Evolutionary conservation across 2,329 filamentous ascomycete species (phyloP), one percentile per base, ranked within the genome.

Genomic region (Torrubiellomyces zombiae): DNA sequence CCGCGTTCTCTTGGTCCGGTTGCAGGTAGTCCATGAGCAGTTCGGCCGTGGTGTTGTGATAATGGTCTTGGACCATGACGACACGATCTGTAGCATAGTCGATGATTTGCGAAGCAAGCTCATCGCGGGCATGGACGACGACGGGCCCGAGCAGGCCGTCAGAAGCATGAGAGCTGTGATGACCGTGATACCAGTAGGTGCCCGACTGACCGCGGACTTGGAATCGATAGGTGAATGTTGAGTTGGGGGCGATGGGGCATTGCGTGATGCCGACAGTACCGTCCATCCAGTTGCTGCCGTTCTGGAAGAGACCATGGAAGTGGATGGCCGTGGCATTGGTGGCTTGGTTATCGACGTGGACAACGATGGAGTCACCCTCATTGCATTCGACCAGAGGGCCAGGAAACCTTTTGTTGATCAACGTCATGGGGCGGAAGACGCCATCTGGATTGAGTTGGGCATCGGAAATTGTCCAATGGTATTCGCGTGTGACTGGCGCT

Each of bases 301-400:
- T 79, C 42, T 82, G 76, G 40, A 70, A 81, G 33, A 86, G 60
- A 10, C 79, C 79, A 36, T 86, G 79, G 45, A 78, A 85, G 42
- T 86, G 79, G 5, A 85, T 56, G 18, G 62, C 66, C 7, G 74
- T 75, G 9, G 61, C 65, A 35, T 82, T 77, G 9, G 56, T 53
- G 1, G 76, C 66, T 13, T 63, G 58, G 37, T 86, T 86, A 35
- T 67, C 53, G 25, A 82, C 58, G 16, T 78, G 67, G 21, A 83
- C 67, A 4, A 80, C 46, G 7, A 89, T 47, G 1, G 63, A 68
- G 37, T 89, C 80, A 12, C 75, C 77, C 34, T 78, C 70, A 35
- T 78, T 80, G 32, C 71, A 68, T 34, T 79, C 67, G 22, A 89
- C 67, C 21, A 77, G 47, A 5, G 79, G 79, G 1, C 79, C 63